A percentile compares a stretch with the other conserved stretches of the same genome.
phyloP scores from a whole-genome alignment of 139 green algal species.

The Chara braunii region DNA sequence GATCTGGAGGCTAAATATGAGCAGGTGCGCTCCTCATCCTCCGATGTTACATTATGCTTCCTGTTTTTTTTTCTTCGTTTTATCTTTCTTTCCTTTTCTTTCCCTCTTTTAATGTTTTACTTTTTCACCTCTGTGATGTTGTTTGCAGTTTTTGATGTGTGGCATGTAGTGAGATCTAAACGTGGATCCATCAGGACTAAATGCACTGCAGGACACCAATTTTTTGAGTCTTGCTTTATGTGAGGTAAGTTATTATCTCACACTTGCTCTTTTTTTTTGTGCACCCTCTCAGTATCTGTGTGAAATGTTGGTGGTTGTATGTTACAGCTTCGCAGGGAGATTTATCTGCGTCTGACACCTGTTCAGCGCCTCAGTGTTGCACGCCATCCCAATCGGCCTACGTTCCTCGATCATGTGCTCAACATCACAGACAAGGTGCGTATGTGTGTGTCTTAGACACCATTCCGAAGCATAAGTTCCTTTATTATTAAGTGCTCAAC shows the following conservation, averaged over 20 bases:
- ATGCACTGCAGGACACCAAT: too few relatives aligned
- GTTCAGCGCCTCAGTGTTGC: constrained; percentile 87
- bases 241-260: too few relatives aligned
- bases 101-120: background rate
- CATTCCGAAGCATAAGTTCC: too few relatives aligned
- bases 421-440: constrained; percentile 91
- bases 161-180: too few relatives aligned
- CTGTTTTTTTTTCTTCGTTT: constrained; percentile 14
- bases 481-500: background rate
- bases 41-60: background rate
- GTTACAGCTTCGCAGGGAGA: constrained; percentile 85
- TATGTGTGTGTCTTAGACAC: background rate
- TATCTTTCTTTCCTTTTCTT: constrained; percentile 14
- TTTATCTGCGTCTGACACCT: constrained; percentile 82
- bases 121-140: too few relatives aligned
- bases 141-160: too few relatives aligned
- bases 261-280: too few relatives aligned
- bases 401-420: constrained; percentile 91
- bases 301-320: background rate
- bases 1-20: constrained; percentile 36
- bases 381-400: constrained; percentile 87
- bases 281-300: background rate
- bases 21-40: constrained; percentile 10
- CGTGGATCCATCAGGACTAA: too few relatives aligned
- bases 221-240: too few relatives aligned